These are phyloP conservation scores for Mrakia gelida DNA, from an alignment of 768 basidiomycete genomes.

Conservation along the genomic window DNA sequence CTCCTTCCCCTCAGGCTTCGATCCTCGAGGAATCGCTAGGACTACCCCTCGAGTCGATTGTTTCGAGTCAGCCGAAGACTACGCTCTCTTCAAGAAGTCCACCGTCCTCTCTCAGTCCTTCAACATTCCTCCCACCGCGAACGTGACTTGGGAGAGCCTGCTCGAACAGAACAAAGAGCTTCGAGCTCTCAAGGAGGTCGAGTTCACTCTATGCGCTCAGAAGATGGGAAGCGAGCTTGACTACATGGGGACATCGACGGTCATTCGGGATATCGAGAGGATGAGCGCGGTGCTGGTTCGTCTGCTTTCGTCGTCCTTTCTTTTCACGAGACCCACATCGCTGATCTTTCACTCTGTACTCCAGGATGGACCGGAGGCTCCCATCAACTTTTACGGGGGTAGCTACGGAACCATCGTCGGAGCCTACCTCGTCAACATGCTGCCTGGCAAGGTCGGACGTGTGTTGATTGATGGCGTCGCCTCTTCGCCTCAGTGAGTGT, in stretches of 20 bases:
- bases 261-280: constrained; percentile 34
- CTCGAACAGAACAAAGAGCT: constrained; percentile 29
- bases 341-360: not conserved
- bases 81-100: constrained; percentile 20
- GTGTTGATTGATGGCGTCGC: constrained; percentile 34
- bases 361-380: constrained; percentile 31
- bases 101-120: constrained; percentile 25
- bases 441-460: constrained; percentile 22
- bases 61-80: constrained; percentile 7
- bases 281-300: constrained; percentile 18
- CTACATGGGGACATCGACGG: constrained; percentile 34
- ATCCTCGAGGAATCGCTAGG: constrained; percentile 35
- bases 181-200: constrained; percentile 26
- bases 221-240: constrained; percentile 30
- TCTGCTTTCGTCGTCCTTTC: not conserved
- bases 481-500: constrained; percentile 26
- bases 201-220: constrained; percentile 24
- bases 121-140: constrained; percentile 26
- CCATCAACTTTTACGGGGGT: constrained; percentile 33
- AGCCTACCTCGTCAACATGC: constrained; percentile 33
- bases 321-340: not conserved
- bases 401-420: constrained; percentile 35
- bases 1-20: constrained; percentile 8
- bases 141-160: constrained; percentile 8
- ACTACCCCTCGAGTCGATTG: constrained; percentile 33